Base-by-base conservation (phyloP, 768 basidiomycete species). In the Leccinum subgranulosum region DNA sequence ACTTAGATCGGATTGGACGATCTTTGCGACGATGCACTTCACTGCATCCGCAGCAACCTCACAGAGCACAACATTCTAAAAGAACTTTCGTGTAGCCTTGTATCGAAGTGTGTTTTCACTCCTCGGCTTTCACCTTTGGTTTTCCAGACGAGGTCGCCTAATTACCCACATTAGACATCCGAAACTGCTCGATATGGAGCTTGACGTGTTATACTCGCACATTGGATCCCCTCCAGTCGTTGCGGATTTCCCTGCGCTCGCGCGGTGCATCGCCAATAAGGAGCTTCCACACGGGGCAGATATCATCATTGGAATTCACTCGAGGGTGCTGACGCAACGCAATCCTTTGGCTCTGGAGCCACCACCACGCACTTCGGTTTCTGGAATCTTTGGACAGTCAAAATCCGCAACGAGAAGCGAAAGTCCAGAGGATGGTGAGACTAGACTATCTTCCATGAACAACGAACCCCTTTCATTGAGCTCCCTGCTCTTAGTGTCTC, bases 61-160 rank as follows among this genome's bases (percentile, higher is more conserved):
- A 49, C 60, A 0, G 70, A 61, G 19, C 36, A 63, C 11, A 72
- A 70, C 41, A 64, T 72, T 15, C 27, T 72, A 10, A 53, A 52
- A 31, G 70, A 72, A 14, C 51, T 66, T 14, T 55, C 64, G 1
- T 72, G 60, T 33, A 57, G 52, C 34, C 46, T 69, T 6, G 29
- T 60, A 14, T 57, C 68, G 19, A 65, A n/a, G 68, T 66, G 29
- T 0, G 58, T 47, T 33, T 14, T 17, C 3, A 23, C 4, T 39
- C 39, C 10, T 43, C 19, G 5, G 41, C 41, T 43, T 43, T 23
- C 4, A 12, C 11, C 11, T n/a, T 31, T 14, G 7, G 4, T 34
- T 17, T 17, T 2, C 10, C n/a, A 19, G 9, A 4, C 15, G 17
- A 12, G 8, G 21, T 47, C 17, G 39, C 6, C 36, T 34, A 15